These are phyloP conservation scores for Jacaranda copaia DNA, from an alignment of 257 asterid species.

Conservation along the genomic window DNA sequence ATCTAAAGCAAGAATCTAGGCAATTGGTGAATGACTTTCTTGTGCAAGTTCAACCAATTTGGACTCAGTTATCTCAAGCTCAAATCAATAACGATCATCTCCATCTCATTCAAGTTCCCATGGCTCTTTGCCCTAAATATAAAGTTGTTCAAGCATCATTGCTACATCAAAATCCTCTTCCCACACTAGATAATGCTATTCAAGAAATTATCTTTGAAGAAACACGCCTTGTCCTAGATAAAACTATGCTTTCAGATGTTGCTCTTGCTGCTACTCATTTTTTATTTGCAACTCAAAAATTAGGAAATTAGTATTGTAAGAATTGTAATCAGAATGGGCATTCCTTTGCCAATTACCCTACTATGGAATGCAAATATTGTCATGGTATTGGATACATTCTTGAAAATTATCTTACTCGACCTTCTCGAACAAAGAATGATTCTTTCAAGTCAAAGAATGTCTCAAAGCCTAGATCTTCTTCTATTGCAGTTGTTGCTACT, in stretches of 20 bases:
- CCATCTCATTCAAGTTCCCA: constrained; percentile 36
- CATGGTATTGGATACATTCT: constrained; percentile 22
- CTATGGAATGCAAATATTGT: constrained; percentile 15
- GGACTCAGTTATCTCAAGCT: too few relatives aligned
- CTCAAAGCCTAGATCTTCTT: constrained; percentile 3
- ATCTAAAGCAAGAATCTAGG: background rate
- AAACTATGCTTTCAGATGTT: background rate
- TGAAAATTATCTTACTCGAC: constrained; percentile 29
- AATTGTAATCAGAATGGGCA: background rate
- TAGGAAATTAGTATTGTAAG: too few relatives aligned
- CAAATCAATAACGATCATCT: constrained; percentile 34
- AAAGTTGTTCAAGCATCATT: constrained; percentile 22
- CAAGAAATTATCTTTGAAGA: background rate
- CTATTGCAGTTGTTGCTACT: background rate
- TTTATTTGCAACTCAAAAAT: too few relatives aligned
- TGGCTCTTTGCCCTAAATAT: constrained; percentile 36
- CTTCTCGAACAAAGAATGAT: background rate
- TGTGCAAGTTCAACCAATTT: constrained; percentile 22
- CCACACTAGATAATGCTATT: background rate
- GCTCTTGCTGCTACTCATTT: background rate
- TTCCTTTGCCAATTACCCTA: constrained; percentile 9
- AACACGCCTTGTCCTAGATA: too few relatives aligned
- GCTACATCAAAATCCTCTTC: background rate
- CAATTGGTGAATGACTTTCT: constrained; percentile 33
- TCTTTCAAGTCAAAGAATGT: background rate